Evolutionary conservation across 805 yeast genomes (phyloP), one percentile per base, ranked within the genome.

Genomic region (Saturnispora besseyi): DNA sequence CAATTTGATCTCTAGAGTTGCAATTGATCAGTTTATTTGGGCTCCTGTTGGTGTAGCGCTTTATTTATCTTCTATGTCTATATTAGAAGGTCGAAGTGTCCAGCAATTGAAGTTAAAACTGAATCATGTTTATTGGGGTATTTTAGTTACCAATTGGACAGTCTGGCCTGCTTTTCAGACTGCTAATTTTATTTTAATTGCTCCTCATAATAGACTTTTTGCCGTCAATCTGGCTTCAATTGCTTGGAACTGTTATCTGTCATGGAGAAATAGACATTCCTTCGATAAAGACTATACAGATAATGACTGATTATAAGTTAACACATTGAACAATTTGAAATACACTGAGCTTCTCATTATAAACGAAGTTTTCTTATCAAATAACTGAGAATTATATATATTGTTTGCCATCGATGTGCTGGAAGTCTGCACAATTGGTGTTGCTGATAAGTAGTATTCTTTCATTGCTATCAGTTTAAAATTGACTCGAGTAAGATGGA

Each of bases 81-180:
- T 79, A 3, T 62, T 90, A 71, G 93, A 87, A 60, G 74, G 76
- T 12, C 68, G 74, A 44, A 60, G 75, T 0, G 36, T 66, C 4
- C 62, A 62, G 0, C 70, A 69, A 22, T 69, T 81, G 13, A 60
- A 63, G 47, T 44, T 55, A 5, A 81, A 77, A 54, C 58, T 83
- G 24, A 44, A 65, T 2, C 66, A 70, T 13, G 78, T 81, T 52
- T 79, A 79, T 78, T 68, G 80, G 81, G 73, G 75, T 4, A 89
- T 96, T 0, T 65, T 90, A 40, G 62, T 71, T 32, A 73, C 85
- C 15, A 90, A 89, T 63, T 88, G 95, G 90, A 61, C 73, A 46
- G 84, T 91, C 11, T 93, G 98, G 99, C 98, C 98, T 0, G 65
- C 78, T 0, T 85, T 93, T 54, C 98, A 93, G 66, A 59, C 81